phyloP scores from a whole-genome alignment of 2,329 filamentous ascomycete genomes.

The Ophiobolus disseminans region DNA sequence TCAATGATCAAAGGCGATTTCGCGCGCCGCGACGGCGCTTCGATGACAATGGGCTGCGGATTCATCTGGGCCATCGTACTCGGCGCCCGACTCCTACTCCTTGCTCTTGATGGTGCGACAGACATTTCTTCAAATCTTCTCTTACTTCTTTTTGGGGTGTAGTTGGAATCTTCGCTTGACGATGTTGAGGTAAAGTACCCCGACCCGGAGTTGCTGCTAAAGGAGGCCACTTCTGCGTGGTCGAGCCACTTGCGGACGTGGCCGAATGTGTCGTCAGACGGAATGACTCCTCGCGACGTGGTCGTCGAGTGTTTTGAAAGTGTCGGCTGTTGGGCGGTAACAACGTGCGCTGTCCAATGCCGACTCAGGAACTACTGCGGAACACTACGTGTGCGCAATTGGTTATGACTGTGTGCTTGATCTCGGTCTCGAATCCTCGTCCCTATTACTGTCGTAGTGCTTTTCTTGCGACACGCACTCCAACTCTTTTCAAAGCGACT shows the following conservation, averaged over 20 bases:
- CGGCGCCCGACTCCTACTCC: conserved; percentile 40
- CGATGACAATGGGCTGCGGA: conserved; percentile 33
- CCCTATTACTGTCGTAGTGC: too few relatives aligned
- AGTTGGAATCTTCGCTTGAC: conserved; percentile 27
- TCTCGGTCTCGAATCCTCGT: not conserved
- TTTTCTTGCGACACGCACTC: not conserved
- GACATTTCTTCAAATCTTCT: conserved; percentile 29
- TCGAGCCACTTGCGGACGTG: conserved; percentile 21
- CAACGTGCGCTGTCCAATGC: conserved; percentile 7
- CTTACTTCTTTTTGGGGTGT: conserved; percentile 20
- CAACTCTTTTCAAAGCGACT: not conserved
- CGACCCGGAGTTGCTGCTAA: conserved; percentile 28
- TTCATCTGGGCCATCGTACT: conserved; percentile 32
- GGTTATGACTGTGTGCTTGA: not conserved
- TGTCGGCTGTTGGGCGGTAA: not conserved
- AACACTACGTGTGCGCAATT: conserved; percentile 4
- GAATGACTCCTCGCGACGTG: conserved; percentile 10
- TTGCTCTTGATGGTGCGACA: conserved; percentile 34
- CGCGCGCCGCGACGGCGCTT: conserved; percentile 28
- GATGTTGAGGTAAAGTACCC: conserved; percentile 27
- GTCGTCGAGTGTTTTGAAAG: conserved; percentile 3
- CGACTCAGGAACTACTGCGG: not conserved
- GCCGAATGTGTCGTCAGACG: conserved; percentile 16
- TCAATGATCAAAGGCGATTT: conserved; percentile 40
- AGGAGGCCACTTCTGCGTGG: conserved; percentile 30